Base-by-base conservation (phyloP, 2,329 filamentous ascomycete species). In the Alternaria sp. region DNA sequence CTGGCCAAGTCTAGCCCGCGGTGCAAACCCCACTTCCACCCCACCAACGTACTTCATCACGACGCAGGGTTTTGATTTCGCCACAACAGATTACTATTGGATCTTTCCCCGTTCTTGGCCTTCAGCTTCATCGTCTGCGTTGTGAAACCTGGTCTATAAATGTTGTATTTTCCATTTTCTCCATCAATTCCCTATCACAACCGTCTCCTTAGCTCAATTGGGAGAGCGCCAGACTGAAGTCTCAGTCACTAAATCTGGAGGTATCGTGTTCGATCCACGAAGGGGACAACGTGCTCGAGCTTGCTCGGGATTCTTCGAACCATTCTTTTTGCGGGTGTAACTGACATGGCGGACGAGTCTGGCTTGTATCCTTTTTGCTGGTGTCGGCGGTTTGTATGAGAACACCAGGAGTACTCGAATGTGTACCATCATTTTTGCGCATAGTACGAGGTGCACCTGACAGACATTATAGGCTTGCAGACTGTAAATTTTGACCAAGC, bases 161-260 rank as follows among this genome's bases (percentile, higher is more conserved):
- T 0, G 5, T 17, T 19, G 7, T 6, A 9, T 4, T 13, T 4
- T n/a, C 1, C n/a, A 26, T 10, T 11, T 4, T 15, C 11, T 32
- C n/a, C 43, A 65, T 60, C 60, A 63, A 65, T 19, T 13, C 53
- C 28, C 55, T 49, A 54, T 49, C 45, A 63, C 26, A 60, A 65
- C 55, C 56, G 65, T 67, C 65, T 65, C 65, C 62, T 67, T 67
- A 67, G 65, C 65, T 67, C 65, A 67, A 67, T 67, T 67, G 65
- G 65, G 65, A 67, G 65, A 67, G 65, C 65, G 65, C 65, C 65
- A 67, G 65, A 67, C 65, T 67, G 65, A 67, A 67, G 65, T 65
- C 64, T 64, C 59, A 50, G 64, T 66, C 64, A 66, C 40, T 64
- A 57, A 66, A 66, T 66, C 64, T 66, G 64, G 64, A 66, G 64